phyloP scores from a whole-genome alignment of 495 filamentous ascomycete species.

The Sporormia fimetaria region DNA sequence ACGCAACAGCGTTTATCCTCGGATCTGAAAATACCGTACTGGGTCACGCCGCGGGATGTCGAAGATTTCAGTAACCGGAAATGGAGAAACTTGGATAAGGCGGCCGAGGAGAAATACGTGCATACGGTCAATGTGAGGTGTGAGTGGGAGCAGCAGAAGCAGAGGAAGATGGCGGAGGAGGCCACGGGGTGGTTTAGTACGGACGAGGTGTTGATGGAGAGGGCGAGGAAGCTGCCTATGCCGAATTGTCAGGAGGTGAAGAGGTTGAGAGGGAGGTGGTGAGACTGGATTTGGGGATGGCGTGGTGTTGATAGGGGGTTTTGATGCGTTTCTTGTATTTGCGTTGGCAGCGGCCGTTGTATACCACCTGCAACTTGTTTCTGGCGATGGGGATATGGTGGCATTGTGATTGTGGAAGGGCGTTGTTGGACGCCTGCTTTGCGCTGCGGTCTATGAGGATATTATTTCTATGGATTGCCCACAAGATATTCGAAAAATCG shows the following conservation, averaged over 20 bases:
- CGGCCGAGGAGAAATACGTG: constrained; percentile 63
- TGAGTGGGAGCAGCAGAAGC: constrained; percentile 51
- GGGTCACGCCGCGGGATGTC: constrained; percentile 66
- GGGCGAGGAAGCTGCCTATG: constrained; percentile 50
- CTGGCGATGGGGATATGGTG: no score
- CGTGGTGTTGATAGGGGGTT: no score
- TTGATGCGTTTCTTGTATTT: no score
- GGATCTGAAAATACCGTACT: constrained; percentile 66
- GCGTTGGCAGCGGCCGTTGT: no score
- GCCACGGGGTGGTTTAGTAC: constrained; percentile 83
- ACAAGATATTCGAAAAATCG: no score
- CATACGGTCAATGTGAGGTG: constrained; percentile 54
- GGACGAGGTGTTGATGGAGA: constrained; percentile 64
- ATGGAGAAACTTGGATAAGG: constrained; percentile 60
- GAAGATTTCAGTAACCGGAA: constrained; percentile 53
- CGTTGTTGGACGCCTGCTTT: no score
- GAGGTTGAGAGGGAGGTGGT: constrained; percentile 25
- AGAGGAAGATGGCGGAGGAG: constrained; percentile 57
- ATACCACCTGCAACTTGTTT: no score
- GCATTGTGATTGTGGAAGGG: no score
- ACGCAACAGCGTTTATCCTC: constrained; percentile 62
- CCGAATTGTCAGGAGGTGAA: constrained; percentile 46
- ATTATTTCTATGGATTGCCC: no score
- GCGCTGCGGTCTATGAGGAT: no score
- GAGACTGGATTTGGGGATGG: neutral